A percentile compares a stretch with the other conserved stretches of the same genome.
These are phyloP conservation scores for Pseudoneurospora amorphoporcata DNA, from an alignment of 495 filamentous ascomycete genomes.

Conservation along the genomic window DNA sequence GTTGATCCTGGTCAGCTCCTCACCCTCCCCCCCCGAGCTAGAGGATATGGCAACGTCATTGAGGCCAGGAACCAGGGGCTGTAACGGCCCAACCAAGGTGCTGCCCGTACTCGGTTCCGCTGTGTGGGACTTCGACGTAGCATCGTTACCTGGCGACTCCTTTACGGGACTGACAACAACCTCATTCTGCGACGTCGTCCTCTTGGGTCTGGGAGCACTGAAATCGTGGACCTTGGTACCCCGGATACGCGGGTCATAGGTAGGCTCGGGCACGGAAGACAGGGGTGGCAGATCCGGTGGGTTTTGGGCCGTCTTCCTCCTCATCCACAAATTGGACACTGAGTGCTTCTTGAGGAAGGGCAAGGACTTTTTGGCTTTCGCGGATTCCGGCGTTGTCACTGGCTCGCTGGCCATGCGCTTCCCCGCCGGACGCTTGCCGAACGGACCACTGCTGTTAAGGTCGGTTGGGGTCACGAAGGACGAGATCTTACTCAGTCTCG, in stretches of 20 bases:
- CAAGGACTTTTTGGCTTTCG: constrained; percentile 41
- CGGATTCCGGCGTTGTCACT: constrained; percentile 40
- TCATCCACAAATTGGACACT: constrained; percentile 33
- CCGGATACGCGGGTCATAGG: constrained; percentile 73
- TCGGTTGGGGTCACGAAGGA: constrained; percentile 32
- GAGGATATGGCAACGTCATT: not conserved
- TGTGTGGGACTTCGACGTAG: not conserved
- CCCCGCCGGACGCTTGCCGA: constrained; percentile 23
- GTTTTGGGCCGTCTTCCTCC: constrained; percentile 33
- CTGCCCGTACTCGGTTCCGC: not conserved
- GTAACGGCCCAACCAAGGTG: not conserved
- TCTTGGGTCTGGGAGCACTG: constrained; percentile 63
- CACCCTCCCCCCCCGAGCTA: not conserved
- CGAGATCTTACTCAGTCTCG: constrained; percentile 21
- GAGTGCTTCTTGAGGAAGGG: constrained; percentile 42
- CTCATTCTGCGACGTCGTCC: constrained; percentile 29
- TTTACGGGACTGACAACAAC: not conserved
- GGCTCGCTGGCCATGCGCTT: constrained; percentile 29
- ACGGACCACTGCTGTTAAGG: constrained; percentile 11
- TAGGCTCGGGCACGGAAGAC: constrained; percentile 32
- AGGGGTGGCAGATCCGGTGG: constrained; percentile 38
- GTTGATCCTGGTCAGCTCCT: not conserved
- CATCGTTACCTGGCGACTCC: not conserved
- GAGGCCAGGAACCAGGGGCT: not conserved
- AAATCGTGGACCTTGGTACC: constrained; percentile 87